Evolutionary conservation across 768 basidiomycete genomes (phyloP).

Genomic region (Suillus alpinus): DNA sequence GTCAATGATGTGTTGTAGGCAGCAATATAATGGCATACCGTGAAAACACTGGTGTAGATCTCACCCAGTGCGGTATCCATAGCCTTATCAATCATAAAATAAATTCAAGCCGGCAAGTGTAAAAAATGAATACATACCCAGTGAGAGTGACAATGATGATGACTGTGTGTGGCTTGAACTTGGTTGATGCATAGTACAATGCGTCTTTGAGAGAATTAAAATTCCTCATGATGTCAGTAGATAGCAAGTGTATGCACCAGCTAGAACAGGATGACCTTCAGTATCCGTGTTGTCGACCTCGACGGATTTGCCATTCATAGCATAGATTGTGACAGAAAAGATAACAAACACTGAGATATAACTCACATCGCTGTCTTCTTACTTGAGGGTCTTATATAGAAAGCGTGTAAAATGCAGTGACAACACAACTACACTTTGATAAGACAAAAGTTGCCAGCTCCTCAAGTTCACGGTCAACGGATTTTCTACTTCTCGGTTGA

Average conservation of each 20-base stretch:
- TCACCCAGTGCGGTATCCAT: conserved; percentile 74
- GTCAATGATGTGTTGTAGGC: not conserved
- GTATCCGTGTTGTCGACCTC: conserved; percentile 89
- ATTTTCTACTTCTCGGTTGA: too few species aligned
- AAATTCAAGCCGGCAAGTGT: too few species aligned
- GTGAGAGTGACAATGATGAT: conserved; percentile 88
- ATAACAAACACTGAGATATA: too few species aligned
- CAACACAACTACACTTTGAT: too few species aligned
- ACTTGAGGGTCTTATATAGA: too few species aligned
- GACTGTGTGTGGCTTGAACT: conserved; percentile 76
- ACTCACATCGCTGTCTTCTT: too few species aligned
- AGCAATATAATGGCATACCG: conserved; percentile 39
- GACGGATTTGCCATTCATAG: conserved; percentile 85
- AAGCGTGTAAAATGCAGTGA: too few species aligned
- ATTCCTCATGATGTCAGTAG: not conserved
- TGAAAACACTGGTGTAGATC: conserved; percentile 74
- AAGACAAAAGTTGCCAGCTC: too few species aligned
- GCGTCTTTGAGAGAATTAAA: conserved; percentile 49
- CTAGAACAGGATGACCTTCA: conserved; percentile 73
- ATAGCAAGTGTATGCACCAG: conserved; percentile 41
- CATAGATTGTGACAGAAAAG: conserved; percentile 40
- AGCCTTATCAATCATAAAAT: conserved; percentile 48
- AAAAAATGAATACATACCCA: conserved; percentile 50
- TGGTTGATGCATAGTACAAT: conserved; percentile 75
- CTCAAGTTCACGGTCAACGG: too few species aligned